phyloP scores from a whole-genome alignment of 2,329 filamentous ascomycete species.

The Fusarium incarnatum region DNA sequence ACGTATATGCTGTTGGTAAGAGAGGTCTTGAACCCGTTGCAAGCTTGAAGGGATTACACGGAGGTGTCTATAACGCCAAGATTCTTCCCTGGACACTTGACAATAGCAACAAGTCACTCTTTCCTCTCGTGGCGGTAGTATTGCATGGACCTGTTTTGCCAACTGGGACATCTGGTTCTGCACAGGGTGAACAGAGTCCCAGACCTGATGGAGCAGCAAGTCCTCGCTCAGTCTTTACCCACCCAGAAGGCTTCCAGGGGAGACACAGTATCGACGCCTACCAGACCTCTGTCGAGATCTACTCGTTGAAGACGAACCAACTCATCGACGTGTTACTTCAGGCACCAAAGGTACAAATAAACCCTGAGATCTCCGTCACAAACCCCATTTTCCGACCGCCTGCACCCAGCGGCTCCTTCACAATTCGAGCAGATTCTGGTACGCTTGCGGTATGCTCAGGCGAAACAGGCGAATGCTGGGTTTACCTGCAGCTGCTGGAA shows the following conservation, averaged over 20 bases:
- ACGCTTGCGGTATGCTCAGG: slow-evolving; percentile 83
- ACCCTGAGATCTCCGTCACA: slow-evolving; percentile 64
- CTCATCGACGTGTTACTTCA: slow-evolving; percentile 79
- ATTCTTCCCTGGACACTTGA: slow-evolving; percentile 76
- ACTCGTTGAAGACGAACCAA: slow-evolving; percentile 81
- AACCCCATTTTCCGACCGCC: slow-evolving; percentile 76
- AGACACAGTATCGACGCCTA: slow-evolving; percentile 68
- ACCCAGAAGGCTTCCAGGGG: slow-evolving; percentile 52
- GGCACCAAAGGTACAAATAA: slow-evolving; percentile 71
- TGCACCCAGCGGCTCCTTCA: slow-evolving; percentile 76
- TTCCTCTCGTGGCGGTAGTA: slow-evolving; percentile 82
- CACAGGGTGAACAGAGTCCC: slow-evolving; percentile 54
- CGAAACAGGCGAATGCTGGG: slow-evolving; percentile 85
- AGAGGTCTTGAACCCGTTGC: slow-evolving; percentile 77
- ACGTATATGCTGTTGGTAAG: slow-evolving; percentile 79
- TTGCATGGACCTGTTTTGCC: slow-evolving; percentile 80
- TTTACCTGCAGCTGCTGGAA: slow-evolving; percentile 69
- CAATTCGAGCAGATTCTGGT: slow-evolving; percentile 77
- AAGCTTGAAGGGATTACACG: slow-evolving; percentile 79
- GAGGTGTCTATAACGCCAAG: slow-evolving; percentile 84
- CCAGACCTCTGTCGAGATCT: slow-evolving; percentile 90
- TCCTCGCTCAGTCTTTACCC: slow-evolving; percentile 55
- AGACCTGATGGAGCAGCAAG: slow-evolving; percentile 57
- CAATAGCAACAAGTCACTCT: slow-evolving; percentile 65
- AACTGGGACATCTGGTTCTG: slow-evolving; percentile 50